Evolutionary conservation across 176 grass and related monocot genomes (phyloP), one percentile per base, ranked within the genome.

Genomic region (Cenchrus purpureus): DNA sequence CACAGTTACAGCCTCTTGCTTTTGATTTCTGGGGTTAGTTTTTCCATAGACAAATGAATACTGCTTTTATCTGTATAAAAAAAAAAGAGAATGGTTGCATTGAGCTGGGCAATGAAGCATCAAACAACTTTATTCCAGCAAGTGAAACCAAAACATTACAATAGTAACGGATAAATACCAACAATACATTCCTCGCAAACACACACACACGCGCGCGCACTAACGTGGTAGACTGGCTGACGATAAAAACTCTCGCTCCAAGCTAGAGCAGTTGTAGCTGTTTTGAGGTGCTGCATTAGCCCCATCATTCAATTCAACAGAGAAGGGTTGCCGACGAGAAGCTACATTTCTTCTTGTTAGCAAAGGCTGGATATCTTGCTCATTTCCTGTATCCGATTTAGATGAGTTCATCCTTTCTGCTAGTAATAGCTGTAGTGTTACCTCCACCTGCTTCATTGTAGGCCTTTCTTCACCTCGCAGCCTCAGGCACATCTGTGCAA

Each of bases 181-280:
- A 51, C 45, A 8, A 9, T 46, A 46, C 37, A 46, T 11, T 16
- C 31, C 31, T 32, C 31, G 31, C 31, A 32, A 32, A 32, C 31
- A 32, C 31, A 32, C 31, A 32, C 31, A 45, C 69, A 32, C 31
- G n/a, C n/a, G n/a, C n/a, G n/a, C n/a, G n/a, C n/a, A 32, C 49
- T 74, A 74, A 17, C 25, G 68, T 73, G 70, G 70, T 28, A 73
- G 70, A 29, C 70, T 73, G 46, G 70, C 70, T 8, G 70, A 51
- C 0, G 45, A 73, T 29, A 51, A 1, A 49, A 73, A 73, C 20
- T 73, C 70, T 1, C 70, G 46, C 12, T 49, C n/a, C 45, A 73
- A 29, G 70, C 45, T 50, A 28, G n/a, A 15, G 44, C 20, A 25
- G 6, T 50, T 28, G 2, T 72, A 28, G 44, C n/a, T 72, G 69